Evolutionary conservation across 2,329 filamentous ascomycete genomes (phyloP).

Genomic region (Ophiostoma quercus): DNA sequence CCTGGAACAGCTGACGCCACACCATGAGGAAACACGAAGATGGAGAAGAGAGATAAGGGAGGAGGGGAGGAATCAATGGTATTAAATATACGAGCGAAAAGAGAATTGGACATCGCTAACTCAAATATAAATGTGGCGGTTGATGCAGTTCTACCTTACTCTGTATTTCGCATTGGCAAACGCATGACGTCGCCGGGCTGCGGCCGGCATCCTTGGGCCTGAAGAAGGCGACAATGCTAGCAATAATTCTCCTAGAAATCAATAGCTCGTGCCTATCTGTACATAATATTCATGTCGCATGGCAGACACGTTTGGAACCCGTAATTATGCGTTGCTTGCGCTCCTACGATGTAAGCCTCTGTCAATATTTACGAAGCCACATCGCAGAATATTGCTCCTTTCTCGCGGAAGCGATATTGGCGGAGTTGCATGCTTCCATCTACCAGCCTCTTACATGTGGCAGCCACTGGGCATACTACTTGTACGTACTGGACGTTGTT

Average conservation of each 20-base stretch:
- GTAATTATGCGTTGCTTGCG: background rate
- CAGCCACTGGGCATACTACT: background rate
- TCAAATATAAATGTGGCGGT: no score
- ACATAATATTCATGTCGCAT: background rate
- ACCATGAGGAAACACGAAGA: background rate
- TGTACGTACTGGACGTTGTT: background rate
- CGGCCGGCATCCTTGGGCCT: background rate
- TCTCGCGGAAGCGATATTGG: background rate
- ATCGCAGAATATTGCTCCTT: background rate
- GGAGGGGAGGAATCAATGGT: background rate
- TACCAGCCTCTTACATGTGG: background rate
- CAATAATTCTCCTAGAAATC: background rate
- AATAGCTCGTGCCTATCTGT: background rate
- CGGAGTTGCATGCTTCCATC: background rate
- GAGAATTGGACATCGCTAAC: background rate
- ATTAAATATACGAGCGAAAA: background rate
- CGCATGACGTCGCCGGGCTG: background rate
- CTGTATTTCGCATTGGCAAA: background rate
- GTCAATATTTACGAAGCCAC: background rate
- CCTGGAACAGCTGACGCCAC: background rate
- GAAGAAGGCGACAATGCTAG: background rate
- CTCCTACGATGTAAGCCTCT: background rate
- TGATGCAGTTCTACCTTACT: no score
- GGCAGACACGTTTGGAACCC: background rate
- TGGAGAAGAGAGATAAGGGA: background rate